These are phyloP conservation scores for Tarenaya hassleriana DNA, from an alignment of 345 rosid species.

Conservation along the genomic window DNA sequence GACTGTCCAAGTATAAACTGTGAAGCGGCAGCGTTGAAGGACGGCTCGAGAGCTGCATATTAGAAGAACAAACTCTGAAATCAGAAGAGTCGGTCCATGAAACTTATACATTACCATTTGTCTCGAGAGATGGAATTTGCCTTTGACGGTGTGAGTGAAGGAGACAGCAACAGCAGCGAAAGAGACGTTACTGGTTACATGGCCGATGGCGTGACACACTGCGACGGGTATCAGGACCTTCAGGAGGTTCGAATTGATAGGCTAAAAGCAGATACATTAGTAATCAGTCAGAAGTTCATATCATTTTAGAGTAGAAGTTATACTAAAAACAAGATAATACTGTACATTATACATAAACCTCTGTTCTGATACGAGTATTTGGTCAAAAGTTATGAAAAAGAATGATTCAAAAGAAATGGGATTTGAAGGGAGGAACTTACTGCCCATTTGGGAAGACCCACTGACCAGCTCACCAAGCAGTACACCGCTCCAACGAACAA, in stretches of 20 bases:
- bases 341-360: no score
- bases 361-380: no score
- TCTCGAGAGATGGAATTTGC: constrained; percentile 20
- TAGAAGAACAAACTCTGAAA: constrained; percentile 2
- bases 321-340: no score
- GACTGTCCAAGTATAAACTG: constrained; percentile 83
- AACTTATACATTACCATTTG: neutral
- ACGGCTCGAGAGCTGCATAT: constrained; percentile 88
- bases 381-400: neutral
- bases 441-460: constrained; percentile 95
- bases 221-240: constrained; percentile 87
- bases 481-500: constrained; percentile 87
- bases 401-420: neutral
- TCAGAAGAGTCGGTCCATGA: neutral
- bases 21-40: constrained; percentile 96
- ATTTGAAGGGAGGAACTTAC: constrained; percentile 41
- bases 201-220: constrained; percentile 88
- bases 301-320: no score
- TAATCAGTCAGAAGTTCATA: no score
- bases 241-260: constrained; percentile 68
- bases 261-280: constrained; percentile 38
- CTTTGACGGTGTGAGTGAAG: constrained; percentile 93
- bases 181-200: constrained; percentile 87
- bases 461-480: constrained; percentile 83
- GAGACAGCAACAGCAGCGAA: constrained; percentile 99